Conservation (phyloP, 2,329 filamentous ascomycete species). For the Byssothecium circinans region DNA sequence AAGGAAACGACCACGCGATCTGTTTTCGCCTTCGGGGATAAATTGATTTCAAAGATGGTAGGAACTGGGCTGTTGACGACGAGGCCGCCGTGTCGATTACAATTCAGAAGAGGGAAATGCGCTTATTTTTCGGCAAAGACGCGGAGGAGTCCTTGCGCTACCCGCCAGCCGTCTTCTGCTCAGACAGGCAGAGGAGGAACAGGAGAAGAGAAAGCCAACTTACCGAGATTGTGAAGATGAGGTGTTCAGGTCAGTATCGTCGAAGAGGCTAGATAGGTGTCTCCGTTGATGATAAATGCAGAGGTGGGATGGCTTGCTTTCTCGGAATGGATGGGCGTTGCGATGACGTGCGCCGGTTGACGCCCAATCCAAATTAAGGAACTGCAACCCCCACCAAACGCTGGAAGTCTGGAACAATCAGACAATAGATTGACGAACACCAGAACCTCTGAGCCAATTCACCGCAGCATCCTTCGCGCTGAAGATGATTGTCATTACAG, state of each 20-base stretch:
- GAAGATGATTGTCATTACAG: no score
- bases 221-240: slow-evolving; percentile 21
- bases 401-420: no score
- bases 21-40: not conserved
- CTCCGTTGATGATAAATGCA: slow-evolving; percentile 31
- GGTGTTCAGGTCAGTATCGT: slow-evolving; percentile 12
- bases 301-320: no score
- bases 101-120: slow-evolving; percentile 17
- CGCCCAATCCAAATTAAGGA: slow-evolving; percentile 3
- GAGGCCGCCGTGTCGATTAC: slow-evolving; percentile 30
- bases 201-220: slow-evolving; percentile 17
- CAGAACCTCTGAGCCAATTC: no score
- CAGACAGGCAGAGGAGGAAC: not conserved
- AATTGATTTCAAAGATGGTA: slow-evolving; percentile 43
- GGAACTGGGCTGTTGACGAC: slow-evolving; percentile 25
- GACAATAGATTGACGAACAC: no score
- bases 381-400: not conserved
- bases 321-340: slow-evolving; percentile 5
- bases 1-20: slow-evolving; percentile 3
- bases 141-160: slow-evolving; percentile 16
- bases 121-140: slow-evolving; percentile 30
- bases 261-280: not conserved
- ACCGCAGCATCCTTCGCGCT: no score
- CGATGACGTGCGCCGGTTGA: slow-evolving; percentile 16
- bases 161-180: slow-evolving; percentile 14